A percentile compares a stretch with the other conserved stretches of the same genome.
Conservation (phyloP, 2,329 filamentous ascomycete genomes). For the Cordyceps militaris region DNA sequence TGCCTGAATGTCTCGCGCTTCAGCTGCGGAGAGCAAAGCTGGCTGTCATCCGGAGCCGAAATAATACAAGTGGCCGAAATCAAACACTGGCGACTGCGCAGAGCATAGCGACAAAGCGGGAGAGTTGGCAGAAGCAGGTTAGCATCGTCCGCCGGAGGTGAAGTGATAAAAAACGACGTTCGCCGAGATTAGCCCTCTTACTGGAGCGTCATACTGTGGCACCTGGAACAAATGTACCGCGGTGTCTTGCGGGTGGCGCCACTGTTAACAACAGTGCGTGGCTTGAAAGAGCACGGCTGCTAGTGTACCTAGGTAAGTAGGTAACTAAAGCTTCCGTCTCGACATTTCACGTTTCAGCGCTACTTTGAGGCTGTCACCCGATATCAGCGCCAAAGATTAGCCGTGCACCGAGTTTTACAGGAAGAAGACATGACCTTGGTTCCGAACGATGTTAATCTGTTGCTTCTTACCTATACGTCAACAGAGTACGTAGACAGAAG, state of each 20-base stretch:
- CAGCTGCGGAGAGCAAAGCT: background rate
- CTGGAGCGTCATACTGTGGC: slow-evolving; percentile 1
- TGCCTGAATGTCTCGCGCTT: background rate
- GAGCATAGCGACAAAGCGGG: background rate
- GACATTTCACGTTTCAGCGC: background rate
- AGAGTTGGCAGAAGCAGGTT: background rate
- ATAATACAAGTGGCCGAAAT: background rate
- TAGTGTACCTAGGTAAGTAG: background rate
- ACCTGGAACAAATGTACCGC: background rate
- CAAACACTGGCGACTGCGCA: background rate
- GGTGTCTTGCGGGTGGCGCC: background rate
- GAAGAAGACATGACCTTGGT: no score
- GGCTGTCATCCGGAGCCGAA: background rate
- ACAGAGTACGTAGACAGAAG: no score
- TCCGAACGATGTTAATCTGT: no score
- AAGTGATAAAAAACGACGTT: background rate
- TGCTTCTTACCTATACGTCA: no score
- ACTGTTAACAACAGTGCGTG: background rate
- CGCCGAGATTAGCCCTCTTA: background rate
- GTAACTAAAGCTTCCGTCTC: background rate
- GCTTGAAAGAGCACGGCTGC: background rate
- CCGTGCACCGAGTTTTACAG: no score
- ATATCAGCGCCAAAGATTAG: no score
- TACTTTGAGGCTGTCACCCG: no score
- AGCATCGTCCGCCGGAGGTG: background rate